Percentiles rank a stretch among this genome's conserved stretches.
Evolutionary conservation across 139 green algal species (phyloP).

Genomic region (Tetradesmus obliquus): DNA sequence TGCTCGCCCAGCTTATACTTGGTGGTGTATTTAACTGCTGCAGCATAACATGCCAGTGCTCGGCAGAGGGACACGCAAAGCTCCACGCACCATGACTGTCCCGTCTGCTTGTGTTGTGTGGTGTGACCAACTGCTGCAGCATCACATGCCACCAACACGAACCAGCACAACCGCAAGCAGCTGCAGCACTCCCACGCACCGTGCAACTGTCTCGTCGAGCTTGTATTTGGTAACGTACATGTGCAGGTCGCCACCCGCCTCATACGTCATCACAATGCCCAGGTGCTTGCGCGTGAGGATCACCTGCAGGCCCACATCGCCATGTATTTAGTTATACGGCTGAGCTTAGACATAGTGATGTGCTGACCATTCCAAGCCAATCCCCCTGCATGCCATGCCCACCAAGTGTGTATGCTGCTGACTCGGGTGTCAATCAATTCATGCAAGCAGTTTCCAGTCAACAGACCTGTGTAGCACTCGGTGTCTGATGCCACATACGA

Average conservation of each 20-base stretch:
- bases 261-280: conserved; percentile 85
- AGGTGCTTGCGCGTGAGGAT: conserved; percentile 78
- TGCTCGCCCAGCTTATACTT: conserved; percentile 16
- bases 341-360: too few species aligned
- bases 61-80: too few species aligned
- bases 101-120: neutral
- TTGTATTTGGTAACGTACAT: conserved; percentile 65
- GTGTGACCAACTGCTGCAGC: too few species aligned
- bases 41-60: too few species aligned
- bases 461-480: too few species aligned
- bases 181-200: neutral
- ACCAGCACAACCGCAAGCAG: neutral
- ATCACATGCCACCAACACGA: too few species aligned
- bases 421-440: too few species aligned
- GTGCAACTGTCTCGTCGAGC: conserved; percentile 30
- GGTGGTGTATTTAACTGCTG: conserved; percentile 59
- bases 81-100: neutral
- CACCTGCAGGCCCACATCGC: conserved; percentile 32
- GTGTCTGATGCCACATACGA: too few species aligned
- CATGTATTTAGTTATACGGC: neutral
- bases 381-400: too few species aligned
- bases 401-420: too few species aligned
- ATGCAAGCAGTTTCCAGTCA: too few species aligned
- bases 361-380: too few species aligned
- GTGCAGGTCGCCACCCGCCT: conserved; percentile 78